Percentiles rank a stretch among this genome's conserved stretches.
Evolutionary conservation across 2,329 filamentous ascomycete genomes (phyloP).

Genomic region (Talaromyces sp.): DNA sequence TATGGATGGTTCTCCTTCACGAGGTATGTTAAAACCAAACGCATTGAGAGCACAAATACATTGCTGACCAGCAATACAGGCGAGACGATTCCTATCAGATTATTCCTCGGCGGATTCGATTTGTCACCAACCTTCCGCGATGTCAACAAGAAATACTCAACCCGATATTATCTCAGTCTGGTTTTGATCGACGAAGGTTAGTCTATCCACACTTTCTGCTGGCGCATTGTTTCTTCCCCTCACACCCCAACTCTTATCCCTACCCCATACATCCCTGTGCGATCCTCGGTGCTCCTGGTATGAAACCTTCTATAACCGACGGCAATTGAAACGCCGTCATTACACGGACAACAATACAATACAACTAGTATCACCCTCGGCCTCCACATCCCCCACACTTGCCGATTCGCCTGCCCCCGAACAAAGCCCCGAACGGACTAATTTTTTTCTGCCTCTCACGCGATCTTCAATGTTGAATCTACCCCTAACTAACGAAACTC

Average conservation of each 20-base stretch:
- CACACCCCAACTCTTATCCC: not conserved
- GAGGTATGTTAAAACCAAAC: conserved; percentile 57
- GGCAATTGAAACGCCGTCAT: conserved; percentile 30
- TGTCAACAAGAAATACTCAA: conserved; percentile 99
- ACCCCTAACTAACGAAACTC: not conserved
- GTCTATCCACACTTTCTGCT: conserved; percentile 24
- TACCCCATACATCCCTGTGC: conserved; percentile 15
- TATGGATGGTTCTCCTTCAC: conserved; percentile 98
- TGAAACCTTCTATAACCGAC: conserved; percentile 31
- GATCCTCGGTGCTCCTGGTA: not conserved
- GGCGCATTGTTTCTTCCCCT: conserved; percentile 21
- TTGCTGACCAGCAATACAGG: conserved; percentile 42
- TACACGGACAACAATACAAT: conserved; percentile 9
- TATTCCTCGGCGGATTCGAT: conserved; percentile 97
- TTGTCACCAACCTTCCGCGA: conserved; percentile 97
- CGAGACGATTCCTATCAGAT: conserved; percentile 89
- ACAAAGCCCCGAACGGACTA: not conserved
- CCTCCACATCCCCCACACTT: conserved; percentile 13
- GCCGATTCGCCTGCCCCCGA: not conserved
- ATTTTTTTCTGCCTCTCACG: not conserved
- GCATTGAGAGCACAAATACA: too few relatives aligned
- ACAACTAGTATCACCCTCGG: not conserved
- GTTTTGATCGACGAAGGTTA: conserved; percentile 92
- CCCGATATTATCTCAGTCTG: conserved; percentile 92
- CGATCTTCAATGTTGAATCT: not conserved